A percentile compares a stretch with the other conserved stretches of the same genome.
phyloP scores from a whole-genome alignment of 352 stramenopile species.

The Discostella stelligera region DNA sequence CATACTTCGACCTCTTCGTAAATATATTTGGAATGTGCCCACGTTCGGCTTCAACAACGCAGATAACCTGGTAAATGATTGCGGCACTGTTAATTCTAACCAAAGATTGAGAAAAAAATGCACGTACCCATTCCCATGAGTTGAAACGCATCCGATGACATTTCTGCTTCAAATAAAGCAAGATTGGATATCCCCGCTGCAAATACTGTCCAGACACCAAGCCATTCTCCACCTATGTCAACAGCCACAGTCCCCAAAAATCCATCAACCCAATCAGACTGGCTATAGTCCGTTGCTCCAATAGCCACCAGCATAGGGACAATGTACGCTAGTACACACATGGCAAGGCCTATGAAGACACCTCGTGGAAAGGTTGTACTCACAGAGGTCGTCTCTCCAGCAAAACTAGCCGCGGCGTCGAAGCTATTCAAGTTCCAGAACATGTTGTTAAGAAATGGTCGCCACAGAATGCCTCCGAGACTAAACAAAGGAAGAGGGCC shows the following conservation, averaged over 20 bases:
- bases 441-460: slow-evolving; percentile 90
- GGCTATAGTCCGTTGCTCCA: slow-evolving; percentile 84
- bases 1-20: slow-evolving; percentile 76
- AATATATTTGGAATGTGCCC: slow-evolving; percentile 89
- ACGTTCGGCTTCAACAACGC: slow-evolving; percentile 78
- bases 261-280: slow-evolving; percentile 58
- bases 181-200: slow-evolving; percentile 89
- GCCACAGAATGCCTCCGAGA: slow-evolving; percentile 83
- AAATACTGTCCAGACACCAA: slow-evolving; percentile 89
- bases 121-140: slow-evolving; percentile 82
- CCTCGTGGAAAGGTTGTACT: slow-evolving; percentile 79
- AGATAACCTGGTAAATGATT: neutral
- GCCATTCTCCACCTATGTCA: slow-evolving; percentile 86
- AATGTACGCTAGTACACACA: slow-evolving; percentile 88
- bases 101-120: neutral
- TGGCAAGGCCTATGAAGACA: slow-evolving; percentile 86
- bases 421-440: slow-evolving; percentile 97
- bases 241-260: slow-evolving; percentile 81
- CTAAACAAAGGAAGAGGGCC: slow-evolving; percentile 37
- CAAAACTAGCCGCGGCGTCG: slow-evolving; percentile 84
- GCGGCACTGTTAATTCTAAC: neutral
- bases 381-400: slow-evolving; percentile 86
- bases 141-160: slow-evolving; percentile 91
- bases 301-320: slow-evolving; percentile 89
- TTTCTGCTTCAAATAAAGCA: slow-evolving; percentile 92